Evolutionary conservation across 2,329 filamentous ascomycete species (phyloP).

Genomic region (Botryotinia calthae): DNA sequence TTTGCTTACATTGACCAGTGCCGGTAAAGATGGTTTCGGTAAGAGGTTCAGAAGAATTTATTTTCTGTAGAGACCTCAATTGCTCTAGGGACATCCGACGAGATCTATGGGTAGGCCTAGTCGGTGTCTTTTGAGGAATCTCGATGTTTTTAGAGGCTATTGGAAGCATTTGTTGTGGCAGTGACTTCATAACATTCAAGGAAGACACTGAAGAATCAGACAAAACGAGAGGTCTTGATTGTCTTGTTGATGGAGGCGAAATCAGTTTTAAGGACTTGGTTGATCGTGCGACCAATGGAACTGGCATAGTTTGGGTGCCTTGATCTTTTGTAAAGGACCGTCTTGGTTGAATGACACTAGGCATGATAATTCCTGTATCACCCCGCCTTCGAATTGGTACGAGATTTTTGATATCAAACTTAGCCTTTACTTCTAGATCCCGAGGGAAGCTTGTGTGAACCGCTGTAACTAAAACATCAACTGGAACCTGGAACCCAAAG

Average conservation of each 20-base stretch:
- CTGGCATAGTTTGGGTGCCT: neutral
- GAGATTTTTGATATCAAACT: neutral
- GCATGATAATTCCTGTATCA: neutral
- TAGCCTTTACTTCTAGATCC: neutral
- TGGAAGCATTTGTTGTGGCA: neutral
- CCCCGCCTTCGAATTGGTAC: slow-evolving; percentile 8
- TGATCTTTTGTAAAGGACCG: neutral
- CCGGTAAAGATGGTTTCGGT: slow-evolving; percentile 15
- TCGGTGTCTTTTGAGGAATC: neutral
- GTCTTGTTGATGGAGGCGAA: neutral
- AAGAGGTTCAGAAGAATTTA: neutral
- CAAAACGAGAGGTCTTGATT: neutral
- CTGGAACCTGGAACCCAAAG: slow-evolving; percentile 48
- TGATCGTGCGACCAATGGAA: neutral
- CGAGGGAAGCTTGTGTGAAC: slow-evolving; percentile 2
- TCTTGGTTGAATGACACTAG: neutral
- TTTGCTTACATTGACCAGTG: slow-evolving; percentile 25
- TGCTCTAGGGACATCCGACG: neutral
- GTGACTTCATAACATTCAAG: neutral
- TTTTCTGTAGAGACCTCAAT: neutral
- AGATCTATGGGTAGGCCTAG: neutral
- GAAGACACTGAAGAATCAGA: neutral
- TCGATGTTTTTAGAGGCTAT: neutral
- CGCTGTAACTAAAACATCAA: slow-evolving; percentile 58
- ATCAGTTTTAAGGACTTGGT: neutral